A percentile compares a stretch with the other conserved stretches of the same genome.
Evolutionary conservation across 305 asterid genomes (phyloP).

Genomic region (Solanum aculeatissimum): DNA sequence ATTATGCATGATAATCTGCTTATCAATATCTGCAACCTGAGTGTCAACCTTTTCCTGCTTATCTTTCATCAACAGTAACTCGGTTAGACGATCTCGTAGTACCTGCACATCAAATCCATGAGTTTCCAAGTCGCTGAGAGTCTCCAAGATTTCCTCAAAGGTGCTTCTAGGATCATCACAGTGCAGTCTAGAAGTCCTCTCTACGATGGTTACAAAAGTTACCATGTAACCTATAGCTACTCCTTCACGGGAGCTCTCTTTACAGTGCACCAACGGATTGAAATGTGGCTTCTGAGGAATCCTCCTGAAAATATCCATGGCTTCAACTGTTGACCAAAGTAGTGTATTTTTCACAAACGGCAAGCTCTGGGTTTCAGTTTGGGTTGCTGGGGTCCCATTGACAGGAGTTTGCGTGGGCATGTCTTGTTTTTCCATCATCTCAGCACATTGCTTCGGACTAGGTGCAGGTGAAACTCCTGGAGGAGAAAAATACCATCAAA

Average conservation of each 20-base stretch:
- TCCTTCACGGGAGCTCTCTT: constrained; percentile 68
- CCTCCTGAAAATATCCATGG: constrained; percentile 58
- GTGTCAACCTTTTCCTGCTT: constrained; percentile 22
- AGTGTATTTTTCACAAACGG: constrained; percentile 45
- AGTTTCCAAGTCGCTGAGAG: constrained; percentile 44
- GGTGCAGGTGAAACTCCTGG: constrained; percentile 28
- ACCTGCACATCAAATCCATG: constrained; percentile 51
- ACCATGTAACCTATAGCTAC: constrained; percentile 75
- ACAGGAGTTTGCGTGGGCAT: constrained; percentile 2
- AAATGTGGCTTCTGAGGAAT: constrained; percentile 80
- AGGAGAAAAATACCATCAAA: not conserved
- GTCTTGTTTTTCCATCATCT: constrained; percentile 15
- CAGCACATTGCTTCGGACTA: constrained; percentile 19
- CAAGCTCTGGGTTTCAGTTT: constrained; percentile 25
- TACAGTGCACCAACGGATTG: constrained; percentile 32
- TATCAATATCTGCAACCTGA: constrained; percentile 9
- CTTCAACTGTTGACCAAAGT: constrained; percentile 71
- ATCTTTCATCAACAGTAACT: constrained; percentile 21
- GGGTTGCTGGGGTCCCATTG: not conserved
- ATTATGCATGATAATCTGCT: constrained; percentile 14
- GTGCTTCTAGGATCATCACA: constrained; percentile 27
- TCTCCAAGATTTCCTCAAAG: constrained; percentile 40
- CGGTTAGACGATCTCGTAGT: constrained; percentile 23
- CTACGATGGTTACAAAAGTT: constrained; percentile 42
- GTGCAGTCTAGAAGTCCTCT: constrained; percentile 31